Conservation (phyloP, 768 basidiomycete genomes). For the Boletus insuetus region DNA sequence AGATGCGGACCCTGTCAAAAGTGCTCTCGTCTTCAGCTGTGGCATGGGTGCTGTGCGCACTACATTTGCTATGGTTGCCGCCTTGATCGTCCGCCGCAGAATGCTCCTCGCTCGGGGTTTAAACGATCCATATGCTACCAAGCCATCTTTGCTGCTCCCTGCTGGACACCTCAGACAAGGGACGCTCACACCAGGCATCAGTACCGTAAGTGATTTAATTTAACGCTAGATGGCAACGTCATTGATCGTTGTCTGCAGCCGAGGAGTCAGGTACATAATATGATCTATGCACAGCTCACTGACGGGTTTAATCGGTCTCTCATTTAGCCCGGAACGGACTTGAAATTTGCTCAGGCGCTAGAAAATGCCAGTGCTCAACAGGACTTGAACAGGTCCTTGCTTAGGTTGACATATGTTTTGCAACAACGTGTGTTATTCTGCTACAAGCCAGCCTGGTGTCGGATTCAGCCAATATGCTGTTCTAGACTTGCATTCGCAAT, state of each 20-base stretch:
- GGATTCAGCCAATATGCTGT: neutral
- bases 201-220: slow-evolving; percentile 41
- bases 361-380: slow-evolving; percentile 80
- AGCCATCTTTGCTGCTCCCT: slow-evolving; percentile 20
- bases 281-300: neutral
- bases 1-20: slow-evolving; percentile 71
- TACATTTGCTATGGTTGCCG: slow-evolving; percentile 97
- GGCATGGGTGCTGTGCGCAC: slow-evolving; percentile 97
- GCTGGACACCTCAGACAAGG: slow-evolving; percentile 14
- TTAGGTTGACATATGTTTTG: slow-evolving; percentile 77
- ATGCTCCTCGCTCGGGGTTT: slow-evolving; percentile 61
- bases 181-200: slow-evolving; percentile 38
- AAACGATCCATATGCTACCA: slow-evolving; percentile 73
- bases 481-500: slow-evolving; percentile 69
- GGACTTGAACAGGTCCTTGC: slow-evolving; percentile 69
- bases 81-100: slow-evolving; percentile 79
- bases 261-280: slow-evolving; percentile 27
- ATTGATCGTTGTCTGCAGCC: slow-evolving; percentile 17
- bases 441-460: neutral
- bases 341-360: slow-evolving; percentile 57
- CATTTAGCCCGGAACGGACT: slow-evolving; percentile 46
- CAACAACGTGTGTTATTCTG: slow-evolving; percentile 58
- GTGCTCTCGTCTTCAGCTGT: slow-evolving; percentile 90
- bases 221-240: neutral
- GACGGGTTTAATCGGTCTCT: slow-evolving; percentile 7